Evolutionary conservation across 2,329 filamentous ascomycete species (phyloP).

Genomic region (Microsporum canis): DNA sequence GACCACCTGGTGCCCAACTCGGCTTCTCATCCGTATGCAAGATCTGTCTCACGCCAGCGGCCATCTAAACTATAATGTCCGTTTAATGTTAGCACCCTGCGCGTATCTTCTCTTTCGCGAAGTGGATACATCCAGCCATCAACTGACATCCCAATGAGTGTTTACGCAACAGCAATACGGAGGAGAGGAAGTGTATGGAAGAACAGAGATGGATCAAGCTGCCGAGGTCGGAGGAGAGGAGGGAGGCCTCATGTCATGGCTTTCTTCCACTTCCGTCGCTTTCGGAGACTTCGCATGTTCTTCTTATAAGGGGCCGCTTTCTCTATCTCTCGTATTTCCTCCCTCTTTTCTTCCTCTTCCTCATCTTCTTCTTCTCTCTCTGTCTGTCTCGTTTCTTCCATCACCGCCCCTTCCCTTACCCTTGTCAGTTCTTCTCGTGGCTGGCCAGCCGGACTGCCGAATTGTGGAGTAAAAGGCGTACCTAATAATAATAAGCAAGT

Average conservation of each 20-base stretch:
- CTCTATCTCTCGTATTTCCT: background rate
- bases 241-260: too few species aligned
- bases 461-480: background rate
- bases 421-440: background rate
- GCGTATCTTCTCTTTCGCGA: background rate
- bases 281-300: background rate
- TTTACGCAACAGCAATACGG: background rate
- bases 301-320: background rate
- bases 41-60: constrained; percentile 23
- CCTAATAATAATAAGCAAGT: background rate
- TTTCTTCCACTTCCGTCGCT: background rate
- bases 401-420: background rate
- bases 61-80: constrained; percentile 21
- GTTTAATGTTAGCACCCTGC: background rate
- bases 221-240: background rate
- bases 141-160: background rate
- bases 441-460: background rate
- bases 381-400: background rate
- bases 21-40: constrained; percentile 34
- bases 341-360: background rate
- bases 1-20: constrained; percentile 39
- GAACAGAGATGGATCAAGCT: background rate
- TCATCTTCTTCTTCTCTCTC: background rate
- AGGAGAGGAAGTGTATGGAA: background rate
- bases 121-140: background rate